Evolutionary conservation across 805 yeast genomes (phyloP), one percentile per base, ranked within the genome.

Genomic region (Soucietia sequanensis): DNA sequence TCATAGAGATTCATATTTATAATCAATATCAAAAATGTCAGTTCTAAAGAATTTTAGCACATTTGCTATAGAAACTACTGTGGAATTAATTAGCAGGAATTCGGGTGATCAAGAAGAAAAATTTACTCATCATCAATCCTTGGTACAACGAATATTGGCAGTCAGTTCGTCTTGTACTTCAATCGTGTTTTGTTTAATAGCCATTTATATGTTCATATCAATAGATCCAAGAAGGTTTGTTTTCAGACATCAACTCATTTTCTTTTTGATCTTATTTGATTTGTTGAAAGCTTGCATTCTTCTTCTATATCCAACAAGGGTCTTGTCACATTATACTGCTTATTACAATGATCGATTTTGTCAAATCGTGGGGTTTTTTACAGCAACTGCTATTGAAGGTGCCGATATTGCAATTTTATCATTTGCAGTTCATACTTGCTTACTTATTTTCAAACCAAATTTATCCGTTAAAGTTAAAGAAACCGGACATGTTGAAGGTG

Each of bases 351-450:
- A 65, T 25, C 57, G 55, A 20, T 77, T 83, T 51, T 76, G 81
- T 47, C 77, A 80, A 50, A 75, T 78, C 4, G 72, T 83, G 23
- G 96, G 95, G 2, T 88, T 84, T 68, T 80, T 86, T 58, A 84
- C 95, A 1, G 85, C 90, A 3, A 70, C 80, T 25, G 72, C 87
- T 15, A 82, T 84, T 10, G 95, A 86, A 58, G 95, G 95, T 14
- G 88, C 90, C 2, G 97, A 89, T 58, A 52, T 87, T 23, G 89
- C 93, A 12, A 89, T 88, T 34, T 63, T 87, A 21, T 72, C 82
- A 23, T 84, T 89, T 60, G 95, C 96, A 2, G 60, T 88, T 11
- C 96, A 89, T 59, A 83, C 91, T 7, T 86, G 79, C 18, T 52
- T 88, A 27, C 62, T 87, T 20, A 82, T 89, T 4, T 84, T 86